Evolutionary conservation across 2,329 filamentous ascomycete genomes (phyloP), one percentile per base, ranked within the genome.

Genomic region (Paradendryphiella salina): DNA sequence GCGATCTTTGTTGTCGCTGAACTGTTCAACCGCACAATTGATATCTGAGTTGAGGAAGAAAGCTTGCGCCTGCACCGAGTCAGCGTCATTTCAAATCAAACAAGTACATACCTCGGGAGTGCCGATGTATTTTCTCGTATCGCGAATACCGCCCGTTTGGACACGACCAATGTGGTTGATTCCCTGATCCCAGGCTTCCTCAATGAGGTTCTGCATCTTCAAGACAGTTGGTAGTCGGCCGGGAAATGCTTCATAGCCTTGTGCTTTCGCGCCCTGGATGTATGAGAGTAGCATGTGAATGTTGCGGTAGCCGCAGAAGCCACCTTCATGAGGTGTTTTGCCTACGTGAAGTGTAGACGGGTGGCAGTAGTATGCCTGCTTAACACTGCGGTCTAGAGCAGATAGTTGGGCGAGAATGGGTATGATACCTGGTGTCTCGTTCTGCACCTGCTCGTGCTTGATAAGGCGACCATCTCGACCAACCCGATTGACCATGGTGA

Each of bases 81-180:
- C 26, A 70, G 61, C 9, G 21, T 2, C 1, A 10, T 6, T 18
- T 28, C 10, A 15, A n/a, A 32, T 5, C 13, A n/a, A 15, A 14
- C 15, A n/a, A 3, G 15, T 34, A 41, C 55, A 60, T 77, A 89
- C 89, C 79, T 97, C 93, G 7, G 90, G 86, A 1, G 93, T 96
- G 13, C 93, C 93, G 61, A 97, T 97, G 67, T 94, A 97, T 72
- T 96, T 97, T 53, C 94, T 84, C 0, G 92, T 96, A n/a, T 86
- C 86, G 57, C 79, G 84, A 57, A 97, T 88, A 1, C 91, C 90
- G 2, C 93, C 93, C 0, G 92, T 96, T 73, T 97, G 90, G 2
- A 83, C 68, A 28, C 89, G 82, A 3, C 88, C 90, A 36, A 85
- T 80, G 3, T 82, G 70, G 63, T 95, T 94, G 68, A 94, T 90